A percentile compares a stretch with the other conserved stretches of the same genome.
phyloP scores from a whole-genome alignment of 179 eudicot species.

The Gypsophila paniculata region DNA sequence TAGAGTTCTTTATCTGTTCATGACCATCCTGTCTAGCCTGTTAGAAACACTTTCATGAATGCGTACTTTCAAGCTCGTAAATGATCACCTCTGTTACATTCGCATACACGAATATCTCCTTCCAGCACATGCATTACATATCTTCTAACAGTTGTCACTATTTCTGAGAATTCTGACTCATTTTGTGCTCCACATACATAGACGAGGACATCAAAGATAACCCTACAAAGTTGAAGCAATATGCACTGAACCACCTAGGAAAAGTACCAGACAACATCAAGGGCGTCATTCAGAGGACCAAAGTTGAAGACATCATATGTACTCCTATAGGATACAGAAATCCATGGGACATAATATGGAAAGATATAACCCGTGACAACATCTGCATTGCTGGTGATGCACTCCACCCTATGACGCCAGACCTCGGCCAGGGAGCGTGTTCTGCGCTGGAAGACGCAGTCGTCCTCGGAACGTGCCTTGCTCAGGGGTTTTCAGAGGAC shows the following conservation, averaged over 20 bases:
- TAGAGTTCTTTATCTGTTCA: too few species aligned
- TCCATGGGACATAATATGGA: slow-evolving; percentile 39
- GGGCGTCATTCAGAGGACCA: slow-evolving; percentile 23
- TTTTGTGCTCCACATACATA: background rate
- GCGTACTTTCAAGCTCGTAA: too few species aligned
- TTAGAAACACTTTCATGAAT: too few species aligned
- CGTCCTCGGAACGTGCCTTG: slow-evolving; percentile 37
- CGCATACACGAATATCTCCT: background rate
- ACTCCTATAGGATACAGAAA: slow-evolving; percentile 30
- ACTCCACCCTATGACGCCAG: slow-evolving; percentile 59
- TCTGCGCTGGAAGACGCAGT: slow-evolving; percentile 49
- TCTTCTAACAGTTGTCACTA: background rate
- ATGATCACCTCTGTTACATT: too few species aligned
- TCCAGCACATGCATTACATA: background rate
- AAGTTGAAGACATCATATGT: slow-evolving; percentile 20
- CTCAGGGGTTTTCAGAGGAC: slow-evolving; percentile 22
- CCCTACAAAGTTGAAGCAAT: slow-evolving; percentile 35
- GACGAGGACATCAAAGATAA: slow-evolving; percentile 33
- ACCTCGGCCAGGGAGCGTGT: slow-evolving; percentile 55
- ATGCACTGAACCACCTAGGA: slow-evolving; percentile 32
- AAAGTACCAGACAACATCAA: slow-evolving; percentile 25
- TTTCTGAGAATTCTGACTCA: background rate
- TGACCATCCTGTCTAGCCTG: too few species aligned
- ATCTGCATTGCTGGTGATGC: slow-evolving; percentile 54
- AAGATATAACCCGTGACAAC: slow-evolving; percentile 31